Conservation (phyloP, 495 filamentous ascomycete genomes). For the Penicillium longicatenatum region DNA sequence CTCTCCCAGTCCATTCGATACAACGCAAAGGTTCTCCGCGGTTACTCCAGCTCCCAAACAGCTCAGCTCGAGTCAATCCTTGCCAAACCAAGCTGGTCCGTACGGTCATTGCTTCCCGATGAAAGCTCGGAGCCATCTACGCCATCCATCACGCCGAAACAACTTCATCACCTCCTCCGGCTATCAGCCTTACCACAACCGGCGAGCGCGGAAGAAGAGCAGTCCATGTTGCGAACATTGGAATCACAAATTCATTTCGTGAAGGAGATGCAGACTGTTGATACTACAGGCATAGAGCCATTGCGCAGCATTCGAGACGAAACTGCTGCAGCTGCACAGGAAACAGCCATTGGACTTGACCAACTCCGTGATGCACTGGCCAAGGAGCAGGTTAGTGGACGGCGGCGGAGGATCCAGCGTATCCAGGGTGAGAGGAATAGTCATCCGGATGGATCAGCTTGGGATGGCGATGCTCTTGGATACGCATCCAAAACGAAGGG, state of each 20-base stretch:
- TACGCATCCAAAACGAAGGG: conserved; percentile 67
- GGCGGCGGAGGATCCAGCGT: conserved; percentile 47
- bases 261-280: conserved; percentile 74
- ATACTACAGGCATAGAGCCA: conserved; percentile 71
- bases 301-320: conserved; percentile 83
- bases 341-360: conserved; percentile 55
- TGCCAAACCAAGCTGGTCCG: conserved; percentile 79
- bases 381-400: conserved; percentile 56
- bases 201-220: conserved; percentile 55
- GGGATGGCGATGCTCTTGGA: conserved; percentile 69
- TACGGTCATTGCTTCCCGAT: conserved; percentile 70
- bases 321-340: conserved; percentile 54
- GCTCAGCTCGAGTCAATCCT: conserved; percentile 61
- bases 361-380: conserved; percentile 52
- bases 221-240: conserved; percentile 69
- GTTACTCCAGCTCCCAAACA: conserved; percentile 28
- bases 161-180: conserved; percentile 82
- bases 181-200: conserved; percentile 87
- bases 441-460: conserved; percentile 40
- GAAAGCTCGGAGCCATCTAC: conserved; percentile 29
- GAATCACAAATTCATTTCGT: conserved; percentile 89
- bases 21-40: conserved; percentile 15
- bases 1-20: conserved; percentile 19
- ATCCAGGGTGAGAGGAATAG: conserved; percentile 30
- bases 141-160: conserved; percentile 47